Evolutionary conservation across 192 early-diverging fungal genomes (phyloP).

Genomic region (Coemansia sp.): DNA sequence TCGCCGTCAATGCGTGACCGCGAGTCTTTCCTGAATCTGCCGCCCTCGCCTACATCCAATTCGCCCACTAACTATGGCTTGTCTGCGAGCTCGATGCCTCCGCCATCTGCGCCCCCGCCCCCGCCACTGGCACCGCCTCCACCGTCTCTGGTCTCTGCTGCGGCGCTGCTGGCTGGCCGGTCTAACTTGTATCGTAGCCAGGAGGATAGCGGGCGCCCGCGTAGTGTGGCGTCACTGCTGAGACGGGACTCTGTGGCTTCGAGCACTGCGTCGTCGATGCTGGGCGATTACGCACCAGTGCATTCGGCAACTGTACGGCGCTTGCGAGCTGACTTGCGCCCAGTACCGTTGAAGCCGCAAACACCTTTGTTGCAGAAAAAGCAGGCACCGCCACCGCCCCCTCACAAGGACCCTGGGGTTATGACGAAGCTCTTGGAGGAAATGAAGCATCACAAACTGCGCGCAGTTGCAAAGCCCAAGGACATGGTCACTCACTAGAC

Average conservation of each 20-base stretch:
- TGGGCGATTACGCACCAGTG: background rate
- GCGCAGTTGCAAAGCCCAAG: slow-evolving; percentile 37
- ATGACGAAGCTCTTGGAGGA: slow-evolving; percentile 47
- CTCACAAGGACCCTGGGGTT: slow-evolving; percentile 46
- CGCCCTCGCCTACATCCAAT: slow-evolving; percentile 7
- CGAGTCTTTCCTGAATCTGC: slow-evolving; percentile 4
- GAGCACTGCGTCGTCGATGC: slow-evolving; percentile 8
- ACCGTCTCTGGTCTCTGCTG: background rate
- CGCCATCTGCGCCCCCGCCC: slow-evolving; percentile 21
- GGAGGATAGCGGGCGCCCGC: background rate
- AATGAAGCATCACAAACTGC: slow-evolving; percentile 47
- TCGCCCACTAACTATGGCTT: slow-evolving; percentile 8
- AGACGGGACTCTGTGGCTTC: background rate
- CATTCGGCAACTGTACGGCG: slow-evolving; percentile 5
- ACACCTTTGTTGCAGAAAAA: background rate
- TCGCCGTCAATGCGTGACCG: background rate
- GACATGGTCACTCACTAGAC: slow-evolving; percentile 29
- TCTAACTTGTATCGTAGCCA: background rate
- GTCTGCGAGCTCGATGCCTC: slow-evolving; percentile 1
- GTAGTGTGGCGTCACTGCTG: slow-evolving; percentile 3
- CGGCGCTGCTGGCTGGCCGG: background rate
- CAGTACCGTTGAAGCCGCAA: slow-evolving; percentile 1
- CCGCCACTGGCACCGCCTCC: background rate
- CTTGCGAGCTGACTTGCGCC: slow-evolving; percentile 22
- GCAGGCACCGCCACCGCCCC: slow-evolving; percentile 4